Base-by-base conservation (phyloP, 1,284 basidiomycete species). In the Neolentinus lepideus region DNA sequence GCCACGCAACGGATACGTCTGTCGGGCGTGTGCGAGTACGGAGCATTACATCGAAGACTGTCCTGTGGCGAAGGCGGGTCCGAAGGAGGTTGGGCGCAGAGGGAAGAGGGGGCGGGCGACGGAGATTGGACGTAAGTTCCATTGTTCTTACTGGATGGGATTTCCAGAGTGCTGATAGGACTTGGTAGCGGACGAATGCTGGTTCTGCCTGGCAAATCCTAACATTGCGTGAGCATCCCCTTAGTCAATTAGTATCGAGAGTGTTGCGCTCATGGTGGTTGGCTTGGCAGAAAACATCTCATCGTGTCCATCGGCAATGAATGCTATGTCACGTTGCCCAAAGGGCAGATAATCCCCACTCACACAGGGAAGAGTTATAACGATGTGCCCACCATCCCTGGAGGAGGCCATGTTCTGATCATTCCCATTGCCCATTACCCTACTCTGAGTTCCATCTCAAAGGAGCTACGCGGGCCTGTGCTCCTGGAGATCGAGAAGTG, bases 141-240 rank as follows among this genome's bases (percentile, higher is more conserved):
- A 10, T 63, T 21, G 22, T n/a, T 12, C 60, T 65, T 51, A 58
- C 60, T 60, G n/a, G n/a, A n/a, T n/a, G 22, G 55, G 45, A 43
- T 29, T 47, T 21, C 26, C 21, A 26, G 24, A 3, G 6, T 8
- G 52, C 12, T 54, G 22, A 45, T 52, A 53, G 46, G 35, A 52
- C 33, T 54, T 54, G 29, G n/a, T 62, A 92, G 90, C 91, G 59
- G 87, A 88, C 58, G 88, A 92, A 71, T 95, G 94, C 69, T 97
- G 94, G 94, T 97, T 97, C 75, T 98, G 94, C 68, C 67, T 98
- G 55, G 94, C 92, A 51, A 97, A 97, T 67, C 94, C 94, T 1
- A 88, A 84, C 63, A 77, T 94, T 29, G 85, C 89, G 88, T 90
- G n/a, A n/a, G n/a, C n/a, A 66, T 60, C 85, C 71, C 12, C 26